Conservation (phyloP, 805 yeast species). For the Spathaspora arborariae region DNA sequence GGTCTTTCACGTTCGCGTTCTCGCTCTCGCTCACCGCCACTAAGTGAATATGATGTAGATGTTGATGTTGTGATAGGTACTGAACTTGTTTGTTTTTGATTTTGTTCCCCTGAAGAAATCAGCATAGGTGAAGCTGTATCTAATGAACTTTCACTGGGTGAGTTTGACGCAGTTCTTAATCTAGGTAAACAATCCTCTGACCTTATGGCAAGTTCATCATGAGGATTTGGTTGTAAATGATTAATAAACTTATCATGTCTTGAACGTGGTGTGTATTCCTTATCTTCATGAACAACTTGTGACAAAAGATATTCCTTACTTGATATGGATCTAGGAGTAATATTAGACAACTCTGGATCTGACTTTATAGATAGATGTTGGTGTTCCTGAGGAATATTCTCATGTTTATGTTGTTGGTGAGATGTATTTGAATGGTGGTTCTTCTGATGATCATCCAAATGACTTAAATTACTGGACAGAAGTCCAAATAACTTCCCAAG, state of each 20-base stretch:
- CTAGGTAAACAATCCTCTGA: slow-evolving; percentile 4
- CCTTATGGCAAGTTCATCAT: not conserved
- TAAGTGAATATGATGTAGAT: not conserved
- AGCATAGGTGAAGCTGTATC: slow-evolving; percentile 8
- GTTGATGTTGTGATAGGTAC: not conserved
- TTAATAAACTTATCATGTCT: slow-evolving; percentile 5
- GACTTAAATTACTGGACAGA: slow-evolving; percentile 3
- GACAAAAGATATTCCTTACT: not conserved
- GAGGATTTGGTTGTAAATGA: slow-evolving; percentile 6
- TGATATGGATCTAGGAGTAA: slow-evolving; percentile 1
- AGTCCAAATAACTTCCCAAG: slow-evolving; percentile 9
- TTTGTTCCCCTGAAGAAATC: slow-evolving; percentile 7
- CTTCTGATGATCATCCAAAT: not conserved
- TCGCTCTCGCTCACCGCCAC: no score
- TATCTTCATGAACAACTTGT: not conserved
- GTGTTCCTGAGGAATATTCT: not conserved
- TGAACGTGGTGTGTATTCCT: not conserved
- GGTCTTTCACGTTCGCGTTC: not conserved
- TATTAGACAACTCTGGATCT: slow-evolving; percentile 6
- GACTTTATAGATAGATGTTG: slow-evolving; percentile 1
- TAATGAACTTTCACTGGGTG: slow-evolving; percentile 2
- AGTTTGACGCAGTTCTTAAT: slow-evolving; percentile 4
- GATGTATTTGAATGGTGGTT: not conserved
- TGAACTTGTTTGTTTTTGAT: not conserved
- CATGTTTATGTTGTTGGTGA: not conserved